Percentiles rank a stretch among this genome's conserved stretches.
Conservation (phyloP, 805 yeast genomes). For the Lipomyces kockii region DNA sequence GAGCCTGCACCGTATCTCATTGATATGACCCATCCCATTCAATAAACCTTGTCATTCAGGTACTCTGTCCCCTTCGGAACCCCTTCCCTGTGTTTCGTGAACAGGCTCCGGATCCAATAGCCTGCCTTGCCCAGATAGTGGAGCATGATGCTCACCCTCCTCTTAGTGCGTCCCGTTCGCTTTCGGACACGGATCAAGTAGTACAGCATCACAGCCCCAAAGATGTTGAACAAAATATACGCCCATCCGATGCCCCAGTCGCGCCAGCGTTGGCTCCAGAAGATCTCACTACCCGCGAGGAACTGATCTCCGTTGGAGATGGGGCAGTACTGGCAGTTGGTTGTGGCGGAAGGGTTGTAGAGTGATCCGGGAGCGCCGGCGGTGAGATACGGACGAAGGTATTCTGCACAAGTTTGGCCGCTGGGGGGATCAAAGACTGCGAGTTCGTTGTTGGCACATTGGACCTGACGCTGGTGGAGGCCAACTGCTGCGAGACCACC, state of each 20-base stretch:
- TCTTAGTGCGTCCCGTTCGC: constrained; percentile 1
- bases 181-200: constrained; percentile 4
- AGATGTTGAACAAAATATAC: constrained; percentile 49
- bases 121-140: constrained; percentile 1
- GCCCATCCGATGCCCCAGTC: constrained; percentile 61
- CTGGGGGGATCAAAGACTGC: constrained; percentile 57
- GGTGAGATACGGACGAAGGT: constrained; percentile 34
- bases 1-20: not conserved
- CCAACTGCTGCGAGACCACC: constrained; percentile 56
- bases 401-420: constrained; percentile 68
- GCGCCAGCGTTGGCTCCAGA: constrained; percentile 62
- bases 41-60: not conserved
- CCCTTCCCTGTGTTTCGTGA: constrained; percentile 8
- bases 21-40: not conserved
- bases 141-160: not conserved
- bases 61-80: not conserved
- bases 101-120: constrained; percentile 8
- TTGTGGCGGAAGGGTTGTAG: constrained; percentile 43
- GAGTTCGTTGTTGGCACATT: constrained; percentile 56
- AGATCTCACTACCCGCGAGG: constrained; percentile 46
- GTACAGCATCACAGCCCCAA: constrained; percentile 49
- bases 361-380: not conserved
- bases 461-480: constrained; percentile 57
- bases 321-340: constrained; percentile 27
- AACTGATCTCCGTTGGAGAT: not conserved